Conservation (phyloP, 2,329 filamentous ascomycete species). For the Aspergillus piperis region DNA sequence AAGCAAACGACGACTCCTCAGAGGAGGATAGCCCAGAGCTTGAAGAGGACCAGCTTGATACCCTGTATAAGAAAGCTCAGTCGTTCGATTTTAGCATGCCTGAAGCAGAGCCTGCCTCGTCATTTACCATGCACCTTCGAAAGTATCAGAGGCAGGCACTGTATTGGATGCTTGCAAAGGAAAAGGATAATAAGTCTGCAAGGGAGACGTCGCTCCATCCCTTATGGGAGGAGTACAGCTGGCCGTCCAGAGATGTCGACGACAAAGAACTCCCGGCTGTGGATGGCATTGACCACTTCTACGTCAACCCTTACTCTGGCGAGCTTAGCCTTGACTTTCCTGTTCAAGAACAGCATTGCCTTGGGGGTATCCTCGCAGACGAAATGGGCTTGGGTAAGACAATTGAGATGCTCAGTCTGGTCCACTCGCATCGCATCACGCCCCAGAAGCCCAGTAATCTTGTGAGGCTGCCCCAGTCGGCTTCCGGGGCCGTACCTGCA, state of each 20-base stretch:
- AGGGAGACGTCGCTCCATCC: constrained; percentile 88
- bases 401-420: constrained; percentile 93
- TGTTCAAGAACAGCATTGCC: constrained; percentile 87
- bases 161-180: constrained; percentile 95
- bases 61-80: constrained; percentile 92
- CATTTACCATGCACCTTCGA: constrained; percentile 79
- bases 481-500: constrained; percentile 63
- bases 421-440: constrained; percentile 77
- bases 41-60: constrained; percentile 92
- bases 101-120: constrained; percentile 76
- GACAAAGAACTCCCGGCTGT: constrained; percentile 71
- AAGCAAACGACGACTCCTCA: constrained; percentile 48
- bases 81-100: constrained; percentile 94
- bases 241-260: constrained; percentile 85
- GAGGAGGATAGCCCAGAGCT: constrained; percentile 87
- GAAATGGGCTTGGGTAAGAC: constrained; percentile 98
- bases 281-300: constrained; percentile 72
- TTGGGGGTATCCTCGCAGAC: constrained; percentile 90
- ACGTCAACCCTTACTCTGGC: constrained; percentile 95
- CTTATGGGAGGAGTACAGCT: constrained; percentile 92
- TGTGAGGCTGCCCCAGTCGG: constrained; percentile 61
- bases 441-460: constrained; percentile 57
- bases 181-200: constrained; percentile 72
- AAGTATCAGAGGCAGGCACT: constrained; percentile 95
- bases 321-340: constrained; percentile 91